Evolutionary conservation across 2,329 filamentous ascomycete species (phyloP).

Genomic region (Neurospora sp.): DNA sequence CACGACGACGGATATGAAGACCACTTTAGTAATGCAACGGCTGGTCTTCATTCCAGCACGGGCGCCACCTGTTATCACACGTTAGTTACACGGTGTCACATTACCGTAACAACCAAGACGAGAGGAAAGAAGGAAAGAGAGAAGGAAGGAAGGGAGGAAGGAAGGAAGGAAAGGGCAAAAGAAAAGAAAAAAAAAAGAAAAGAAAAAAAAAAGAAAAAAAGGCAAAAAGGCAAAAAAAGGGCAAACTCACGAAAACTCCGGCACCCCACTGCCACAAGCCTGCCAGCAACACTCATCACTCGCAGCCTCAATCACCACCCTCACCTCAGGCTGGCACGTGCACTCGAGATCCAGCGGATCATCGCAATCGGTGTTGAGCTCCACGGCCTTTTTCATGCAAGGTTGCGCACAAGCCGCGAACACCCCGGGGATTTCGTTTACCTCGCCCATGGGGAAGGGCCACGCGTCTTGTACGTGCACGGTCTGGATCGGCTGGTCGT

Average conservation of each 20-base stretch:
- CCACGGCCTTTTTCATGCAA: neutral
- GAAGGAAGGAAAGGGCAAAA: no score
- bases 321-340: neutral
- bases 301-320: neutral
- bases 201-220: neutral
- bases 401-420: neutral
- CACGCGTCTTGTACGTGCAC: neutral
- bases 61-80: neutral
- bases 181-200: neutral
- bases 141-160: no score
- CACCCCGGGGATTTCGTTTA: neutral
- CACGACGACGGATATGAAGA: neutral
- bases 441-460: neutral
- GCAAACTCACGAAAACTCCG: neutral
- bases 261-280: neutral
- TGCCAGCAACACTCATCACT: neutral
- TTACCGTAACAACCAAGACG: neutral
- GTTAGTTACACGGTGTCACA: neutral
- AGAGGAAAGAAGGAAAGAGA: neutral
- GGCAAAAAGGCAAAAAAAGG: rapidly evolving
- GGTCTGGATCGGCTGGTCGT: neutral
- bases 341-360: neutral
- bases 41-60: neutral
- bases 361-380: neutral
- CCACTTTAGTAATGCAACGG: neutral